These are phyloP conservation scores for Xylaria sp. DNA, from an alignment of 2,329 filamentous ascomycete genomes.

Conservation along the genomic window DNA sequence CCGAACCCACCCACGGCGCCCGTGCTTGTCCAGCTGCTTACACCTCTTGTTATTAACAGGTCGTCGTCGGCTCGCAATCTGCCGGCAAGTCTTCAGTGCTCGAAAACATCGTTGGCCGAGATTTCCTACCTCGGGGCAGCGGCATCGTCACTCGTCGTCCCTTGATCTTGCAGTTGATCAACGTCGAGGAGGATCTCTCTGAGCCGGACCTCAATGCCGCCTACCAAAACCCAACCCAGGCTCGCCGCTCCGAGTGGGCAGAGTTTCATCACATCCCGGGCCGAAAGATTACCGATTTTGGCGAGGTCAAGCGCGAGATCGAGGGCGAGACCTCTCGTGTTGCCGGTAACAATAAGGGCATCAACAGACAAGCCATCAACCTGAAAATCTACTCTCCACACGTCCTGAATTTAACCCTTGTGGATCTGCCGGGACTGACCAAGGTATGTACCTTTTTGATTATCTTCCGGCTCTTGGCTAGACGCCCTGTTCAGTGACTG, in stretches of 20 bases:
- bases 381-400: slow-evolving; percentile 98
- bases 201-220: slow-evolving; percentile 67
- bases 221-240: slow-evolving; percentile 76
- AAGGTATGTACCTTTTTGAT: slow-evolving; percentile 62
- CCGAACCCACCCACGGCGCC: slow-evolving; percentile 9
- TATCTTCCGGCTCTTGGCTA: slow-evolving; percentile 15
- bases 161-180: slow-evolving; percentile 97
- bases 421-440: slow-evolving; percentile 93
- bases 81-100: slow-evolving; percentile 98
- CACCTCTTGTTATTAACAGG: slow-evolving; percentile 54
- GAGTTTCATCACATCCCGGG: slow-evolving; percentile 96
- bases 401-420: slow-evolving; percentile 92
- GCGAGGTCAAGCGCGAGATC: slow-evolving; percentile 92
- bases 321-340: slow-evolving; percentile 96
- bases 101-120: slow-evolving; percentile 97
- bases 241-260: slow-evolving; percentile 74
- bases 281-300: slow-evolving; percentile 87
- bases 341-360: slow-evolving; percentile 93
- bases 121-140: slow-evolving; percentile 94
- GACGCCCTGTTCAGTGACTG: slow-evolving; percentile 11
- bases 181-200: slow-evolving; percentile 77
- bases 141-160: slow-evolving; percentile 95
- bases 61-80: slow-evolving; percentile 97
- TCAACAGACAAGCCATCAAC: slow-evolving; percentile 96
- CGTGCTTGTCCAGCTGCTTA: slow-evolving; percentile 18